Evolutionary conservation across 257 asterid species (phyloP), one percentile per base, ranked within the genome.

Genomic region (Coffea canephora): DNA sequence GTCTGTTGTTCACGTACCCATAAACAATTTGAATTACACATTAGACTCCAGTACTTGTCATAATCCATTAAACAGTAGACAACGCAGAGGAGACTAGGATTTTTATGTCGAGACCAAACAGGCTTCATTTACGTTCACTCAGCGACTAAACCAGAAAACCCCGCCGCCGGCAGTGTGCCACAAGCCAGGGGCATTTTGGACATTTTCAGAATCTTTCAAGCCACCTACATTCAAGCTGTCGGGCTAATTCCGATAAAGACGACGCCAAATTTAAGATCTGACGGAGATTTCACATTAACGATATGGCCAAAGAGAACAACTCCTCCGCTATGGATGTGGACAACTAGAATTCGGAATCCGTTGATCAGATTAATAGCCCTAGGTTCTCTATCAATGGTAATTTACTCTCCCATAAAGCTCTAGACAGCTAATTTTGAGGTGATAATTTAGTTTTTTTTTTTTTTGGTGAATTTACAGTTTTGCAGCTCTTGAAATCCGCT

Each of bases 261-360:
- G 71, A 61, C 79, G 55, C 59, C 71, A 41, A 6, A n/a, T 62
- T 41, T 54, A 75, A 76, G 72, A 62, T 45, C 79, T 62, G 75
- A 10, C 11, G 71, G 0, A 31, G 45, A 34, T 12, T 31, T 67
- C 71, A 71, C 75, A 54, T 61, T 62, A 67, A 39, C 31, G 31
- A 27, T 27, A 27, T 27, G 31, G n/a, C n/a, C n/a, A n/a, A n/a
- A n/a, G n/a, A n/a, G n/a, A n/a, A n/a, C n/a, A n/a, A n/a, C n/a
- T n/a, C n/a, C n/a, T n/a, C n/a, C n/a, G n/a, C n/a, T n/a, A n/a
- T n/a, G n/a, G n/a, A n/a, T n/a, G n/a, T n/a, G n/a, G n/a, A n/a
- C n/a, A n/a, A n/a, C n/a, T n/a, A n/a, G n/a, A n/a, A n/a, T n/a
- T n/a, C n/a, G n/a, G n/a, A n/a, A n/a, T n/a, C n/a, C n/a, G n/a